These are phyloP conservation scores for Ampelomyces quisqualis DNA, from an alignment of 2,329 filamentous ascomycete genomes.

Conservation along the genomic window DNA sequence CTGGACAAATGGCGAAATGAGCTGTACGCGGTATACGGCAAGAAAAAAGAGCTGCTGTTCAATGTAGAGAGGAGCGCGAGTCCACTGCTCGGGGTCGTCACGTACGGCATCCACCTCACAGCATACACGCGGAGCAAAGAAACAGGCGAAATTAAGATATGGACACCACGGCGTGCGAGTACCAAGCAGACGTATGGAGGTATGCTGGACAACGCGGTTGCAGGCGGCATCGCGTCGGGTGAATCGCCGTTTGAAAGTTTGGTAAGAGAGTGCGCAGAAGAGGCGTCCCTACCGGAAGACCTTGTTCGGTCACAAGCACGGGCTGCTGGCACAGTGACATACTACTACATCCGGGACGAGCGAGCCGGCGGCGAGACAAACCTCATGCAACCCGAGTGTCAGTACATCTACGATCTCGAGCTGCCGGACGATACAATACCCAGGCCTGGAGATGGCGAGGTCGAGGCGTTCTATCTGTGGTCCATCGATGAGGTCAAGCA, in stretches of 20 bases:
- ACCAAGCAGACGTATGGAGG: constrained; percentile 83
- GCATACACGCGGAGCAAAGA: constrained; percentile 44
- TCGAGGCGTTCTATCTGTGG: constrained; percentile 79
- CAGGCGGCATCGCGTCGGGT: constrained; percentile 77
- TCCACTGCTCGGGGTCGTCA: constrained; percentile 48
- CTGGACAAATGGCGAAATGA: constrained; percentile 54
- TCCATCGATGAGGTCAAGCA: constrained; percentile 72
- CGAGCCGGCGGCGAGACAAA: constrained; percentile 77
- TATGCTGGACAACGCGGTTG: constrained; percentile 95
- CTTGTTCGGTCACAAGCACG: constrained; percentile 63
- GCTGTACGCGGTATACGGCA: constrained; percentile 46
- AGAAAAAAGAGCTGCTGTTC: constrained; percentile 44
- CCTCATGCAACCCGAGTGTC: constrained; percentile 83
- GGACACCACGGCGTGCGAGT: constrained; percentile 75
- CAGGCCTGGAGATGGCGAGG: constrained; percentile 82
- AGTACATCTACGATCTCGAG: constrained; percentile 89
- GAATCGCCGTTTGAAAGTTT: constrained; percentile 80
- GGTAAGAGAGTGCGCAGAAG: constrained; percentile 83
- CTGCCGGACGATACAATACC: constrained; percentile 68
- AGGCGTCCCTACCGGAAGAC: constrained; percentile 74
- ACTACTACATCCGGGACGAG: constrained; percentile 76
- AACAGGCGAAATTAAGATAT: constrained; percentile 67
- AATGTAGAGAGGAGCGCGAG: constrained; percentile 47
- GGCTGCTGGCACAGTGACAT: constrained; percentile 72
- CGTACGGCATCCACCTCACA: constrained; percentile 47